Base-by-base conservation (phyloP, 768 basidiomycete genomes). In the Rubroboletus satanas region DNA sequence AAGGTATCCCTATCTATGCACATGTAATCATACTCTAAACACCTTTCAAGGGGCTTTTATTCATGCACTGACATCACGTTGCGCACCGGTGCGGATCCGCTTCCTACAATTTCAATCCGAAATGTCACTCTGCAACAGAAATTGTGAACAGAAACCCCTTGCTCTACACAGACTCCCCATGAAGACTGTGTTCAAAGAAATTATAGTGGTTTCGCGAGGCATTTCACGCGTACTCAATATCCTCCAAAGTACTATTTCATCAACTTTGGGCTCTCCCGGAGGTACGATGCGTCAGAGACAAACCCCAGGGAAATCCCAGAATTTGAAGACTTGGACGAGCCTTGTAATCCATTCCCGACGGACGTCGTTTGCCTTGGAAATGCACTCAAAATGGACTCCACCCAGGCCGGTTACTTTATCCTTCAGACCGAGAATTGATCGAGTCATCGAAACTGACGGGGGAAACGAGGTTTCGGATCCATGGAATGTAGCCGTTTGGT, bases 341-440 rank as follows among this genome's bases (percentile, higher is more conserved):
- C 61, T 0, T 66, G 65, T 12, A 56, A 78, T 54, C 74, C 75
- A 0, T 80, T 78, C 50, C 66, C 71, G 0, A 72, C 70, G 0
- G 79, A 79, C 37, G 63, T 79, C 75, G 2, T 26, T 49, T 73
- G 71, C 42, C 49, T 78, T 1, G 76, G 75, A 2, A 79, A 78
- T 55, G 23, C 68, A 11, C 61, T 77, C 37, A 51, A 62, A 11
- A 38, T 50, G 32, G 55, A 71, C 44, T 71, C 75, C 49, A 17
- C 69, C 0, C 54, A 66, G 50, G 75, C 74, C 5, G n/a, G 21
- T 39, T 11, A 11, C 35, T 39, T 56, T 28, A 47, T 14, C 12
- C 29, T 61, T 39, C 29, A 32, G 35, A 12, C 5, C 33, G 31
- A 45, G 12, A 47, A 5, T 48, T 41, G 14, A 41, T 58, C 51